A percentile compares a stretch with the other conserved stretches of the same genome.
These are phyloP conservation scores for Paecilomyces sp. DNA, from an alignment of 2,329 filamentous ascomycete species.

Conservation along the genomic window DNA sequence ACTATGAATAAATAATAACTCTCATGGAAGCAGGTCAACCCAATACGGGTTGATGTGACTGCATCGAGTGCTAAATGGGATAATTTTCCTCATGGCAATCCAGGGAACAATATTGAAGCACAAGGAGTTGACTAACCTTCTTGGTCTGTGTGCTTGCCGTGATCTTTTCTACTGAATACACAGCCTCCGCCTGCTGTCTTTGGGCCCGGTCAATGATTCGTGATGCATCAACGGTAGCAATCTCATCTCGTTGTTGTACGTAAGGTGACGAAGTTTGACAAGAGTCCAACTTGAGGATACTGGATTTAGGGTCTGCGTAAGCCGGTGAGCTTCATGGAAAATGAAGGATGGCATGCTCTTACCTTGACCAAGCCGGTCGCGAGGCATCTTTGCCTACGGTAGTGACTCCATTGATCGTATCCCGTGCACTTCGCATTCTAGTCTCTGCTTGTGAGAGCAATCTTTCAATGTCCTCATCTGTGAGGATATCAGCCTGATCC, in stretches of 20 bases:
- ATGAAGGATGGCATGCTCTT: background rate
- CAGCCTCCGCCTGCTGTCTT: constrained; percentile 39
- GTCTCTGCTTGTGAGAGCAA: constrained; percentile 58
- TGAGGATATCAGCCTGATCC: constrained; percentile 36
- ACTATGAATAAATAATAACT: constrained; percentile 60
- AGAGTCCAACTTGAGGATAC: constrained; percentile 45
- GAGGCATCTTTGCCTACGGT: constrained; percentile 4
- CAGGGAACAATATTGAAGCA: constrained; percentile 6
- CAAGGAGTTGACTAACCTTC: constrained; percentile 30
- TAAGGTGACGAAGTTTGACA: constrained; percentile 46
- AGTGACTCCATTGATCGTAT: constrained; percentile 11
- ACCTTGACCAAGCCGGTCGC: background rate
- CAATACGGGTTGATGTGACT: constrained; percentile 70
- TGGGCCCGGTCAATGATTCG: constrained; percentile 44
- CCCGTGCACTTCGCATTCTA: constrained; percentile 39
- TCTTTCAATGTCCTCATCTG: constrained; percentile 57
- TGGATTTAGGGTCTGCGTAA: constrained; percentile 14
- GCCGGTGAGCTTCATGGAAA: background rate
- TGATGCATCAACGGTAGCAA: constrained; percentile 47
- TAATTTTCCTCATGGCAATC: constrained; percentile 66
- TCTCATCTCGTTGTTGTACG: constrained; percentile 44
- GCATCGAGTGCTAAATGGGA: constrained; percentile 65
- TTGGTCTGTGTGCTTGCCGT: constrained; percentile 19
- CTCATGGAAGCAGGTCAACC: constrained; percentile 66
- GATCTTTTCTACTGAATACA: constrained; percentile 43